Conservation (phyloP, 345 rosid genomes). For the Syzygium aromaticum region DNA sequence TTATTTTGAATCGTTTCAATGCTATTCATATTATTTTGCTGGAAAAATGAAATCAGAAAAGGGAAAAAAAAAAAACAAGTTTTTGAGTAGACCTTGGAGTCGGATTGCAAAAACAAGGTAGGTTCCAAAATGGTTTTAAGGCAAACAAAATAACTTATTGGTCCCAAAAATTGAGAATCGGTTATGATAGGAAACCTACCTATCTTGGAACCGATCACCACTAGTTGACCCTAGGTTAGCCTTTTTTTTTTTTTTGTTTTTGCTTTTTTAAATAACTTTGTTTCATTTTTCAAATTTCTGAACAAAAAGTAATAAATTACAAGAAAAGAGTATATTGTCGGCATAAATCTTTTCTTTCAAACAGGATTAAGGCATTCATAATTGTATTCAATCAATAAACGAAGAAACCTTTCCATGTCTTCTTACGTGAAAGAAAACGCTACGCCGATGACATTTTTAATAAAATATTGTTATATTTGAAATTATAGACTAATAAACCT, state of each 20-base stretch:
- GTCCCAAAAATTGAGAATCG: no score
- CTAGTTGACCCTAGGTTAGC: not conserved
- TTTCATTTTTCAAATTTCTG: not conserved
- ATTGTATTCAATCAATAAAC: not conserved
- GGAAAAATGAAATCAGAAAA: no score
- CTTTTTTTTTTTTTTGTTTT: fast-evolving
- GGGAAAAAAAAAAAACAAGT: no score
- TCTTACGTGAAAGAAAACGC: not conserved
- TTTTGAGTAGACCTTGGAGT: no score
- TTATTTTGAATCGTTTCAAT: no score
- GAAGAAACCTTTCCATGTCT: not conserved
- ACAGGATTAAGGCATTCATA: not conserved
- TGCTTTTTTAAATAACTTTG: not conserved
- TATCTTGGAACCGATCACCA: no score
- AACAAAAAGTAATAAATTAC: not conserved
- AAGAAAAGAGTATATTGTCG: not conserved
- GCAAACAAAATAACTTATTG: no score
- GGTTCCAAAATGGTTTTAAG: no score
- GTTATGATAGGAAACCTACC: no score
- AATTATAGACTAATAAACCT: not conserved
- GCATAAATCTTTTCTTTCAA: not conserved
- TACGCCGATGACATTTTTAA: not conserved
- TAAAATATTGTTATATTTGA: not conserved
- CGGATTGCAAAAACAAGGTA: no score
- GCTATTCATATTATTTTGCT: no score